Conservation (phyloP, 768 basidiomycete species). For the Rubroboletus pulcherrimus region DNA sequence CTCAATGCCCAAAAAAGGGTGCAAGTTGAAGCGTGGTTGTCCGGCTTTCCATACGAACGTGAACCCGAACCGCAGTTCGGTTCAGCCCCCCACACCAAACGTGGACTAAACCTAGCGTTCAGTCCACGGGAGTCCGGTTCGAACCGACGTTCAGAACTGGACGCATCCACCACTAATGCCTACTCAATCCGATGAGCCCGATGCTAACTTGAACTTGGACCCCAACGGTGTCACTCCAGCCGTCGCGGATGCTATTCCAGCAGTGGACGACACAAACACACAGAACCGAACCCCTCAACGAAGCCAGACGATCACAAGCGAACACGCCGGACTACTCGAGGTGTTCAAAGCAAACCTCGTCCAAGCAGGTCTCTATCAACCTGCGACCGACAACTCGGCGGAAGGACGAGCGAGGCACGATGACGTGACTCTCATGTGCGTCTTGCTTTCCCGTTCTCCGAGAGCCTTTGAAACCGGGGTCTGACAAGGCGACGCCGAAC, state of each 20-base stretch:
- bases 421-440: conserved; percentile 65
- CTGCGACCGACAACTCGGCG: conserved; percentile 24
- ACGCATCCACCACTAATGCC: neutral
- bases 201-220: neutral
- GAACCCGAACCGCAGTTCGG: too few species aligned
- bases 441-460: neutral
- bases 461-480: neutral
- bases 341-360: conserved; percentile 52
- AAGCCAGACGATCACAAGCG: neutral
- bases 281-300: neutral
- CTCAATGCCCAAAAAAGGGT: too few species aligned
- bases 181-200: neutral
- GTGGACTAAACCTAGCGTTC: too few species aligned
- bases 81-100: too few species aligned
- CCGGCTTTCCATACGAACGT: too few species aligned
- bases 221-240: neutral
- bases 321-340: conserved; percentile 27
- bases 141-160: too few species aligned
- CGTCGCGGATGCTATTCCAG: neutral
- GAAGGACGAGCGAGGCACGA: conserved; percentile 47
- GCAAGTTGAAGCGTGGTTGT: too few species aligned
- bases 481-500: neutral
- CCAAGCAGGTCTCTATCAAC: conserved; percentile 50
- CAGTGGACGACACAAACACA: neutral
- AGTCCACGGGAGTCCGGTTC: too few species aligned